Evolutionary conservation across 169 alveolate species (phyloP), one percentile per base, ranked within the genome.

Genomic region (Babesia bigemina): DNA sequence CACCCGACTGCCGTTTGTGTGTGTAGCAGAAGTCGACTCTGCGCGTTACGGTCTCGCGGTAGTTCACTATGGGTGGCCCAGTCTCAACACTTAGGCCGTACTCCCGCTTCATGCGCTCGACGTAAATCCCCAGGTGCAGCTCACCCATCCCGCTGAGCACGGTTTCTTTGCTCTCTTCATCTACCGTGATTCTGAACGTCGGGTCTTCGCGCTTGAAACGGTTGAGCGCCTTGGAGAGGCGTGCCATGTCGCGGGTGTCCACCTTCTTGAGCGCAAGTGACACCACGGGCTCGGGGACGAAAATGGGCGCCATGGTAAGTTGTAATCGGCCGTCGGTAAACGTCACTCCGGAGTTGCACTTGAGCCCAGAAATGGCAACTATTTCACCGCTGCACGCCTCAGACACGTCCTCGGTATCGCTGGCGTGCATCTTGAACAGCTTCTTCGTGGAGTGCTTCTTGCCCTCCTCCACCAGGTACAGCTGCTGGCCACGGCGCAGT

Each of bases 1-100:
- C 99, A n/a, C 99, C 99, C 56, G 96, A 86, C 70, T 97, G 97
- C 59, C 96, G 93, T 81, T 97, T 97, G 81, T 97, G 98, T 4
- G 97, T 89, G 84, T 95, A 97, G 47, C 95, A 94, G 70, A 94
- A 97, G 56, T 86, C 81, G 22, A 91, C 92, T 65, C 93, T 91
- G 36, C 74, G 28, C 9, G 95, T 87, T 22, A 95, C 89, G 0
- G 97, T 84, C 84, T 95, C 98, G 85, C 97, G 91, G 85, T 93
- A 97, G 88, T 96, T 95, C 56, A 97, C 98, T 75, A 94, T 92
- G 0, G 99, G 99, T 61, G 94, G 93, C 33, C 98, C 98, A 13
- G 94, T 84, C 60, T 86, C 81, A 13, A 91, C 88, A 22, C 87
- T 92, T 72, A 94, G 85, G 39, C 91, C 92, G 79, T 91, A 96